These are phyloP conservation scores for Austropuccinia psidii DNA, from an alignment of 1,284 basidiomycete species.

Conservation along the genomic window DNA sequence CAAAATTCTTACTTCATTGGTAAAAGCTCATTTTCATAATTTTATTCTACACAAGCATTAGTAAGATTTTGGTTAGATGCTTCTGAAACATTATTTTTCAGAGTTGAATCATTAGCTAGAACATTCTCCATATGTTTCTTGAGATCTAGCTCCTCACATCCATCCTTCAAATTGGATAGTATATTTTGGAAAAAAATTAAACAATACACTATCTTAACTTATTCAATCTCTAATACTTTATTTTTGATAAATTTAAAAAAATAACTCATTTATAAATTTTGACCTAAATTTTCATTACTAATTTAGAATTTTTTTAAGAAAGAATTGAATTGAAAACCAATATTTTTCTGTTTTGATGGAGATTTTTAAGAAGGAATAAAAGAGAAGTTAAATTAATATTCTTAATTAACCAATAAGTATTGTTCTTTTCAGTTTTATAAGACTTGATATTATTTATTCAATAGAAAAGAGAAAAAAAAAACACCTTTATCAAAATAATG, in stretches of 20 bases:
- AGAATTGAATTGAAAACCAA: slow-evolving; percentile 1
- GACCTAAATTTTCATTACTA: not conserved
- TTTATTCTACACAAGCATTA: not conserved
- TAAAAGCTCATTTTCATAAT: not conserved
- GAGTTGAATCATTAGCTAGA: not conserved
- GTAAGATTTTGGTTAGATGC: not conserved
- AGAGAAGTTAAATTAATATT: not conserved
- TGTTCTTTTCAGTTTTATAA: not conserved
- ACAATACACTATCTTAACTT: not conserved
- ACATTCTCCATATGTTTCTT: not conserved
- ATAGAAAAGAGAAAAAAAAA: too few relatives aligned
- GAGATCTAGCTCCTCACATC: not conserved
- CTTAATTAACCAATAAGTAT: not conserved
- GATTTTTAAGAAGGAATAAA: not conserved
- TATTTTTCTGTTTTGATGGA: not conserved
- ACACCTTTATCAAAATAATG: not conserved
- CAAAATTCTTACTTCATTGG: not conserved
- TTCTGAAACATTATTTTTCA: not conserved
- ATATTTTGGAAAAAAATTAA: slow-evolving; percentile 13
- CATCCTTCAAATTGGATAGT: not conserved
- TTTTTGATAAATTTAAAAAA: not conserved
- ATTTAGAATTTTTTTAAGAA: not conserved
- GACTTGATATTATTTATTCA: not conserved
- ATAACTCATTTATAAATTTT: not conserved
- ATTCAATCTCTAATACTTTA: not conserved